Base-by-base conservation (phyloP, 306 rosid species). In the apple (Malus domestica) region DNA sequence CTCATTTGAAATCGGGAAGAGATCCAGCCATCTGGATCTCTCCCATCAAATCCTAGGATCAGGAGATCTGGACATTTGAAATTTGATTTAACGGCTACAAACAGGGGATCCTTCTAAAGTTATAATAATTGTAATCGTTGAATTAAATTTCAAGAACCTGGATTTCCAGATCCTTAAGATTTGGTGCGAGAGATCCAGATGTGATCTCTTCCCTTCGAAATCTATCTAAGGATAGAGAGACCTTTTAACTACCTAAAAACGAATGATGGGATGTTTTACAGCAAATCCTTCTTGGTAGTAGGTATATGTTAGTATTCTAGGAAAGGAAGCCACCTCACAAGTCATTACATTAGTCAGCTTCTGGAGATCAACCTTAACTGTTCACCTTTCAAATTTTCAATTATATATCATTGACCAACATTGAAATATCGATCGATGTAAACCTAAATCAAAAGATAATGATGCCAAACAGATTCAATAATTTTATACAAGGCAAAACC, bases 401-500 rank as follows among this genome's bases (percentile, higher is more conserved):
- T 58, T 20, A 69, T 49, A 38, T 51, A 32, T 40, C 65, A 60
- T 68, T 68, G 46, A 78, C 58, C 45, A 33, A 63, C 44, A 14
- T 68, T 19, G 51, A 44, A 54, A 16, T 62, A 32, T 32, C 63
- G 22, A 35, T 15, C 63, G 42, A 35, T 71, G 66, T 54, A 60
- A 69, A 61, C 64, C 76, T 59, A 80, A 54, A 78, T 22, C 32
- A 79, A 75, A 74, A 71, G 79, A 72, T 76, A 67, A 67, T 79
- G 81, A 77, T 82, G 78, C 54, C 40, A 78, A 75, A 23, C 23
- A 18, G 8, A 22, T 30, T 38, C 27, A 7, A 14, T 63, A 12
- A 58, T 29, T 64, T 61, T 66, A 54, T 35, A 35, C 72, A 25
- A 42, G 27, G 35, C 29, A 60, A 64, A 22, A 23, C 70, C 18